phyloP scores from a whole-genome alignment of 2,329 filamentous ascomycete species.

The Trichoderma sp. region DNA sequence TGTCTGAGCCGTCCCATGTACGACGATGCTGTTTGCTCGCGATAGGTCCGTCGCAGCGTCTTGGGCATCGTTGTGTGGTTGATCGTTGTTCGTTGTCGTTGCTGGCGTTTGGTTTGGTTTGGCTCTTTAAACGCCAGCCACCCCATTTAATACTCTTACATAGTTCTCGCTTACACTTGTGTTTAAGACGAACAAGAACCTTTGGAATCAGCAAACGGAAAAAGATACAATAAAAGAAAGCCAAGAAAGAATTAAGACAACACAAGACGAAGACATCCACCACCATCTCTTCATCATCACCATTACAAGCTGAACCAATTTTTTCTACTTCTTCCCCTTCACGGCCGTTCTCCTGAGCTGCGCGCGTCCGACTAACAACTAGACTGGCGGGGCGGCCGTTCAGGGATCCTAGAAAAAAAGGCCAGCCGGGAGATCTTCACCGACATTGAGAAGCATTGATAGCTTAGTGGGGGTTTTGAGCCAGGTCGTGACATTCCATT shows the following conservation, averaged over 20 bases:
- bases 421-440: constrained; percentile 22
- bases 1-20: not conserved
- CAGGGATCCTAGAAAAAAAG: constrained; percentile 19
- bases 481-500: constrained; percentile 1
- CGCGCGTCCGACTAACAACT: not conserved
- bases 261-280: not conserved
- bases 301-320: not conserved
- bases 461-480: constrained; percentile 11
- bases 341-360: constrained; percentile 18
- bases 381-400: constrained; percentile 19
- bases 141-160: not conserved
- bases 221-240: not conserved
- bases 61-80: not conserved
- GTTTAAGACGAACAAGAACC: not conserved
- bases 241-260: not conserved
- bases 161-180: not conserved
- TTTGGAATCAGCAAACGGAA: not conserved
- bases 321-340: not conserved
- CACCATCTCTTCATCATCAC: not conserved
- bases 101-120: not conserved
- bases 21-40: constrained; percentile 1
- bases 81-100: not conserved
- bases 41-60: not conserved
- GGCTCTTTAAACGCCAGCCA: not conserved
- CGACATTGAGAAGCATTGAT: constrained; percentile 20